Base-by-base conservation (phyloP, 2,329 filamentous ascomycete species). In the Colletotrichum paranaense region DNA sequence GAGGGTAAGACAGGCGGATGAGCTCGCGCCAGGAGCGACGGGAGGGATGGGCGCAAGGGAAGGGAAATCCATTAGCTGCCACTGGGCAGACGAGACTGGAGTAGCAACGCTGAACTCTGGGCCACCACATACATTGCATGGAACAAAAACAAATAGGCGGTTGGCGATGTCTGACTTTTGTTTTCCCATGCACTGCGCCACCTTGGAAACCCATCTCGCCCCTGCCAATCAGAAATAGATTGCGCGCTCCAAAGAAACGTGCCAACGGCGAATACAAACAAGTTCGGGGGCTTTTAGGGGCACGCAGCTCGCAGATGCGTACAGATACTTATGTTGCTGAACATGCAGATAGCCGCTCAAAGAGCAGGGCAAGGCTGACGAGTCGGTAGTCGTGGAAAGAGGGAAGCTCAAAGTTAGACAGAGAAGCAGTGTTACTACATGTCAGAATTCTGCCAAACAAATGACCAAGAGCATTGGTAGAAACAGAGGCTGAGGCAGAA, bases 181-280 rank as follows among this genome's bases (percentile, higher is more conserved):
- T 66, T 62, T 62, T 57, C 49, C 49, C 9, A 19, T 62, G 71
- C 71, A 60, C 60, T 38, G 67, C 67, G 67, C 71, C 57, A 60
- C 62, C 46, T 26, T 30, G 56, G 38, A 65, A 58, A 35, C 24
- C 46, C 30, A 12, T 57, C 9, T 14, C n/a, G n/a, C 53, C 55
- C 56, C 70, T 52, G 46, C 60, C 67, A 62, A 62, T 56, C 67
- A 58, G 35, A 52, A 60, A 52, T 56, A 28, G n/a, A 38, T 9
- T 38, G 46, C 19, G 32, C 30, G 16, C 56, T 38, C 60, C 24
- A 35, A 56, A 49, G 66, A 70, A 65, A 65, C 66, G 26, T 60
- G 67, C 67, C 66, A 59, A 60, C 35, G 55, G 42, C 19, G 53
- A 62, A 16, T 30, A 19, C 9, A 16, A 22, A 19, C 9, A 16